Conservation (phyloP, 106 monocot genomes). For the Apostasia ramifera region DNA sequence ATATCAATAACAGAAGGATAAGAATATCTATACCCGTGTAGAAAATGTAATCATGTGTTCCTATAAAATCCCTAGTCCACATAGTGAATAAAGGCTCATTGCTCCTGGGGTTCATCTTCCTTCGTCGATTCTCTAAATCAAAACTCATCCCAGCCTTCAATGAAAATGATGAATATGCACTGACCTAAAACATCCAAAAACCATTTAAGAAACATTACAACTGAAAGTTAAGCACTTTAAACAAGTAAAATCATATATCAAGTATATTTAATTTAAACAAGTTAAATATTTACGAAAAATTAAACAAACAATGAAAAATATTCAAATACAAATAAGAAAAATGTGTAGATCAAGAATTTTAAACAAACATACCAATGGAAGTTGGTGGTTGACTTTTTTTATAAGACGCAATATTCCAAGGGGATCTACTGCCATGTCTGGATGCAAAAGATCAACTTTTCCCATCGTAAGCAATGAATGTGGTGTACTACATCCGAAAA, state of each 20-base stretch:
- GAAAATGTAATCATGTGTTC: conserved; percentile 94
- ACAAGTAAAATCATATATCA: too few species aligned
- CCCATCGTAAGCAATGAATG: conserved; percentile 84
- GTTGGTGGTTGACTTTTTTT: conserved; percentile 71
- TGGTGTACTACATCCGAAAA: conserved; percentile 54
- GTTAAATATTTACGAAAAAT: too few species aligned
- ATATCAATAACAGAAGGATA: background rate
- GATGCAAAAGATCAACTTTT: conserved; percentile 81
- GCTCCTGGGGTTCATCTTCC: conserved; percentile 67
- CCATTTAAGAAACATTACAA: background rate
- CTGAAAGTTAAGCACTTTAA: too few species aligned
- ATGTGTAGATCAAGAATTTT: background rate
- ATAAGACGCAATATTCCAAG: conserved; percentile 65
- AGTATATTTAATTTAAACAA: too few species aligned
- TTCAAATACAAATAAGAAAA: background rate
- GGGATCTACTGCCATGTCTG: conserved; percentile 74
- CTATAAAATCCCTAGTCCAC: conserved; percentile 82
- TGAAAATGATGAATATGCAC: conserved; percentile 91
- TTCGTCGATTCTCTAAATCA: conserved; percentile 49
- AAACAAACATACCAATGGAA: conserved; percentile 60
- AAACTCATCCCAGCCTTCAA: conserved; percentile 35
- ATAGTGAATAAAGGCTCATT: conserved; percentile 93
- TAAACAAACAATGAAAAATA: background rate
- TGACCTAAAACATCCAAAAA: conserved; percentile 41
- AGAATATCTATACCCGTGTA: conserved; percentile 57